Conservation (phyloP, 1,284 basidiomycete species). For the Rhodotorula sp. region DNA sequence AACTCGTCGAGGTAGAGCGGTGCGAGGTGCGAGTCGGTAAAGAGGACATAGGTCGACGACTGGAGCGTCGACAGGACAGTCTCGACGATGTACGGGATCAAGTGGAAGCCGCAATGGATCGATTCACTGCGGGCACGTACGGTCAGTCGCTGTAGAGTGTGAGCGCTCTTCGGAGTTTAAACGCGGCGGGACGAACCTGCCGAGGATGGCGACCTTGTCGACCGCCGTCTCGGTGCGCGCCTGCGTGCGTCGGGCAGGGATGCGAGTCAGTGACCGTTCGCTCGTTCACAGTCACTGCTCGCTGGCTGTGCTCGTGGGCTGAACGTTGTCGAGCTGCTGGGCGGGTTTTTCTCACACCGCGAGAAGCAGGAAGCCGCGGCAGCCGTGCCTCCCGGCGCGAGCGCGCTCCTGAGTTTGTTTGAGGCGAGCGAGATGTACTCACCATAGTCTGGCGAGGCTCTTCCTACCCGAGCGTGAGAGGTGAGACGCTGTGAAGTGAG, state of each 20-base stretch:
- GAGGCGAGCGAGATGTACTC: too few species aligned
- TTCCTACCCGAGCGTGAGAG: too few species aligned
- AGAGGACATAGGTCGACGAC: constrained; percentile 85
- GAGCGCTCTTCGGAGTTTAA: not conserved
- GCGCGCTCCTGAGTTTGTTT: too few species aligned
- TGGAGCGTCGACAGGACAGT: constrained; percentile 73
- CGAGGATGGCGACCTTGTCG: constrained; percentile 73
- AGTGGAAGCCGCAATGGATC: constrained; percentile 89
- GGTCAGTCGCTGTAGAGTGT: not conserved
- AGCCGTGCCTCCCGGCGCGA: too few species aligned
- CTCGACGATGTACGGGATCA: constrained; percentile 70
- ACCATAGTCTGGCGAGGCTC: too few species aligned
- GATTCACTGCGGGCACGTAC: constrained; percentile 58
- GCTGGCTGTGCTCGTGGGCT: too few species aligned
- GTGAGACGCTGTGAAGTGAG: too few species aligned
- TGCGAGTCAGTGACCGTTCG: not conserved
- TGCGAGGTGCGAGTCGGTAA: constrained; percentile 90
- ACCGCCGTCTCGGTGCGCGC: constrained; percentile 33
- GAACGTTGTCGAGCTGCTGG: too few species aligned
- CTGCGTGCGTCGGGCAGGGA: constrained; percentile 6
- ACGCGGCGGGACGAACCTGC: constrained; percentile 45
- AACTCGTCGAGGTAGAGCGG: constrained; percentile 71
- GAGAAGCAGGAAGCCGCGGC: too few species aligned
- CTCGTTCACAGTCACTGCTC: too few species aligned
- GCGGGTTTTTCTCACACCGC: too few species aligned